Percentiles rank a stretch among this genome's conserved stretches.
These are phyloP conservation scores for Starmera dryadoides DNA, from an alignment of 805 yeast species.

Conservation along the genomic window DNA sequence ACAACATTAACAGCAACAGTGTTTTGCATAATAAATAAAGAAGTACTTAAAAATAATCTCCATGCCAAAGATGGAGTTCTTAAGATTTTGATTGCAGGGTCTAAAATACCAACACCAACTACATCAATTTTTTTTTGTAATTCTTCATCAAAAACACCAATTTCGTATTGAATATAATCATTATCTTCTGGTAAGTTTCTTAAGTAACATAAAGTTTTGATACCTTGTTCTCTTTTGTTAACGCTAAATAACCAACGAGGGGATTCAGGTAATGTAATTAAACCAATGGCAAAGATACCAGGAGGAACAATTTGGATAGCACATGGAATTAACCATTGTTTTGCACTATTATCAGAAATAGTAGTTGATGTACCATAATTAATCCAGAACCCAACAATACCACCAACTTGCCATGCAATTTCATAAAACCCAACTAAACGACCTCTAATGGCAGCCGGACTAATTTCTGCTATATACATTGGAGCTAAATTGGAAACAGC, in stretches of 20 bases:
- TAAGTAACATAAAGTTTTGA: slow-evolving; percentile 27
- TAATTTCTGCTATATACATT: slow-evolving; percentile 36
- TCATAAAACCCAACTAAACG: slow-evolving; percentile 39
- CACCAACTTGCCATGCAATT: slow-evolving; percentile 43
- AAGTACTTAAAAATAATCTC: slow-evolving; percentile 30
- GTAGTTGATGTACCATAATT: slow-evolving; percentile 30
- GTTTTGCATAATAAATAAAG: slow-evolving; percentile 36
- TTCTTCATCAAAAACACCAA: slow-evolving; percentile 22
- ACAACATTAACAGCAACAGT: slow-evolving; percentile 44
- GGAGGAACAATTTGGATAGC: slow-evolving; percentile 41
- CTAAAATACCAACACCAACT: slow-evolving; percentile 31
- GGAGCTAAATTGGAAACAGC: slow-evolving; percentile 43
- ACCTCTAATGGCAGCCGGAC: slow-evolving; percentile 40
- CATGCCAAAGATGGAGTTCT: slow-evolving; percentile 23
- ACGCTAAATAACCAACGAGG: slow-evolving; percentile 35
- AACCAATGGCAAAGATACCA: slow-evolving; percentile 32
- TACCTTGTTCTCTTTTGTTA: slow-evolving; percentile 29
- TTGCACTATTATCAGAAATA: slow-evolving; percentile 2
- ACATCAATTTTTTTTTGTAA: slow-evolving; percentile 18
- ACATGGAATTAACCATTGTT: slow-evolving; percentile 43
- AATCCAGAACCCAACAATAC: slow-evolving; percentile 41
- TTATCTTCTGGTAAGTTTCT: slow-evolving; percentile 31
- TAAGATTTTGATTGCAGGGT: slow-evolving; percentile 31
- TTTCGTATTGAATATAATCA: slow-evolving; percentile 33
- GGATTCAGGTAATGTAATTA: slow-evolving; percentile 34